Conservation (phyloP, 2,329 filamentous ascomycete species). For the Dactylellina drechsleri region DNA sequence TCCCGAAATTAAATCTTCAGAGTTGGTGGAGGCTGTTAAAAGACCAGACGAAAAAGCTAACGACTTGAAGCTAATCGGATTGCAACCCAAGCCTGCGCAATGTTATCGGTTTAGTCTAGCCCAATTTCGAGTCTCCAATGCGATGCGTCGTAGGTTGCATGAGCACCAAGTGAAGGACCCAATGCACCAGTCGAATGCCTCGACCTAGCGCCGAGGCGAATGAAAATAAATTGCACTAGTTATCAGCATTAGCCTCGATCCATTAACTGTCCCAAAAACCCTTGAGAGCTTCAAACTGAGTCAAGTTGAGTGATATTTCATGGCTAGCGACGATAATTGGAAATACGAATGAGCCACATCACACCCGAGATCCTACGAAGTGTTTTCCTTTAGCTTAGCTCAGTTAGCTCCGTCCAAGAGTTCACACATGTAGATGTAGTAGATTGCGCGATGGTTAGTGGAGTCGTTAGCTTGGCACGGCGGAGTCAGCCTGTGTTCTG, state of each 20-base stretch:
- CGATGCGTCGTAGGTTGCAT: background rate
- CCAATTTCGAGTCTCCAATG: constrained; percentile 8
- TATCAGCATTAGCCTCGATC: background rate
- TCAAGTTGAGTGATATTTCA: constrained; percentile 37
- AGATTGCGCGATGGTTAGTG: background rate
- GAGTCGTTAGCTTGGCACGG: background rate
- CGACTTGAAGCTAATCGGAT: constrained; percentile 12
- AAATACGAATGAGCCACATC: constrained; percentile 14
- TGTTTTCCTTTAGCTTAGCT: background rate
- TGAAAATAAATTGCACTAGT: constrained; percentile 29
- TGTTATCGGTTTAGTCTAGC: constrained; percentile 2
- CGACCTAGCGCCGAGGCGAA: constrained; percentile 19
- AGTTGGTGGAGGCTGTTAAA: background rate
- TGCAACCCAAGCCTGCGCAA: constrained; percentile 1
- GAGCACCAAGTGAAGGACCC: background rate
- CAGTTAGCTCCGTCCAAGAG: constrained; percentile 10
- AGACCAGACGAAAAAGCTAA: constrained; percentile 3
- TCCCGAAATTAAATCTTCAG: background rate
- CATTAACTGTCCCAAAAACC: background rate
- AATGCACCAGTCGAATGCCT: constrained; percentile 30
- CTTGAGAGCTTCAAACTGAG: constrained; percentile 52
- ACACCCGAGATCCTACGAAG: background rate
- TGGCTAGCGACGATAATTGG: constrained; percentile 16
- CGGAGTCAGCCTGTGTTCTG: background rate
- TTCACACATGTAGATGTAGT: background rate